Evolutionary conservation across 2,329 filamentous ascomycete genomes (phyloP).

Genomic region (Neopestalotiopsis clavispora): DNA sequence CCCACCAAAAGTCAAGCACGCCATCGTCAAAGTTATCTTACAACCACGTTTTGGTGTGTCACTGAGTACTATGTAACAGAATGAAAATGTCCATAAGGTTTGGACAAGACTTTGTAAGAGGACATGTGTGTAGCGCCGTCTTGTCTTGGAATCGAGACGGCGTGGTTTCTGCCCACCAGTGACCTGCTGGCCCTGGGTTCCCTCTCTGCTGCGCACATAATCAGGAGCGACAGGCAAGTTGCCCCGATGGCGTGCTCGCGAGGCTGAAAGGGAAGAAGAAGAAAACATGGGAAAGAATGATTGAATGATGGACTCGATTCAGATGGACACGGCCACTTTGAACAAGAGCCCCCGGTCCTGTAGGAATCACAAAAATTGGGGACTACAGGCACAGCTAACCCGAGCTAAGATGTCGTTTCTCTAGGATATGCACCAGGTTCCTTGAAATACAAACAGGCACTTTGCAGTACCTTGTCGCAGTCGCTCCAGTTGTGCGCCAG

Average conservation of each 20-base stretch:
- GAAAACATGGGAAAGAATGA: background rate
- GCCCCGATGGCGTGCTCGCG: background rate
- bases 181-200: background rate
- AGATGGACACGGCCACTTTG: background rate
- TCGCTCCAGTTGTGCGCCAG: background rate
- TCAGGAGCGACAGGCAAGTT: background rate
- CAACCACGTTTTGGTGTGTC: conserved; percentile 5
- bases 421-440: background rate
- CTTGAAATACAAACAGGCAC: background rate
- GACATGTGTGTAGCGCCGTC: background rate
- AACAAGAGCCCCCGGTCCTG: background rate
- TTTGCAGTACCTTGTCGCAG: background rate
- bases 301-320: background rate
- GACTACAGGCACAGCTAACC: background rate
- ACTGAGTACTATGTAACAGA: background rate
- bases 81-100: background rate
- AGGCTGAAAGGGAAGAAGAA: background rate
- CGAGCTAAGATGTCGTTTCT: background rate
- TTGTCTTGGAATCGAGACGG: background rate
- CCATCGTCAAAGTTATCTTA: background rate
- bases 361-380: background rate
- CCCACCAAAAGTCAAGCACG: conserved; percentile 12
- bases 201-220: background rate
- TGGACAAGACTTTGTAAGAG: conserved; percentile 1
- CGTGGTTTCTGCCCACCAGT: background rate